Percentiles rank a stretch among this genome's conserved stretches.
Conservation (phyloP, 1,139 yeast genomes). For the Geotrichum candidum region DNA sequence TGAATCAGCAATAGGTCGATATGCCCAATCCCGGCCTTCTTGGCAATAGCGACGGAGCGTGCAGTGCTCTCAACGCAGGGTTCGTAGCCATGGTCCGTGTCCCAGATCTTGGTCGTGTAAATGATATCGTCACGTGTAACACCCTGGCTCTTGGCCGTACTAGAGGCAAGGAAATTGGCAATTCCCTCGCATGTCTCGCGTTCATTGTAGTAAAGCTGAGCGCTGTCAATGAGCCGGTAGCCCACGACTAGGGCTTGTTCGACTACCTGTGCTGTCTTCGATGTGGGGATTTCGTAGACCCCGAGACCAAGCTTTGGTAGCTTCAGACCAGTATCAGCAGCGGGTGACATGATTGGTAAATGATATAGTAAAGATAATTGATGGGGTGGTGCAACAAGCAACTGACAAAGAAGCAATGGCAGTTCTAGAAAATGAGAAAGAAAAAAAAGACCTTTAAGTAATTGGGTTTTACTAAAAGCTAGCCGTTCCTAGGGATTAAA, state of each 20-base stretch:
- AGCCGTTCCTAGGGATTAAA: too few relatives aligned
- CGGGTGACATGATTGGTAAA: too few relatives aligned
- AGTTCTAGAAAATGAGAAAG: too few relatives aligned
- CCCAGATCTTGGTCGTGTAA: conserved; percentile 66
- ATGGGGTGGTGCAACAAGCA: neutral
- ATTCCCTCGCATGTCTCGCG: conserved; percentile 48
- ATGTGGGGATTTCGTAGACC: conserved; percentile 44
- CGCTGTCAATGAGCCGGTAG: conserved; percentile 65
- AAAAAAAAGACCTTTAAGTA: too few relatives aligned
- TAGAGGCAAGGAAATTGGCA: conserved; percentile 38
- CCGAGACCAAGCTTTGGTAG: conserved; percentile 45
- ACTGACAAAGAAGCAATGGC: too few relatives aligned
- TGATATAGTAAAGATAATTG: neutral
- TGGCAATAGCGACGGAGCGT: conserved; percentile 47
- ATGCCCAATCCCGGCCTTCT: conserved; percentile 36
- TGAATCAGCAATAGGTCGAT: conserved; percentile 43
- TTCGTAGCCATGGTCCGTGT: conserved; percentile 51
- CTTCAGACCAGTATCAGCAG: neutral
- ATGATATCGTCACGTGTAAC: conserved; percentile 45
- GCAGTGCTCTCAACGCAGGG: conserved; percentile 51
- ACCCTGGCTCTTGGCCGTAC: conserved; percentile 22
- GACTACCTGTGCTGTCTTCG: conserved; percentile 41
- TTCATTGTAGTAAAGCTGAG: conserved; percentile 55
- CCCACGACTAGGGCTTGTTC: conserved; percentile 54
- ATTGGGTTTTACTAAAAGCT: too few relatives aligned